Evolutionary conservation across 2,329 filamentous ascomycete species (phyloP).

Genomic region (Paraphoma chrysanthemicola): DNA sequence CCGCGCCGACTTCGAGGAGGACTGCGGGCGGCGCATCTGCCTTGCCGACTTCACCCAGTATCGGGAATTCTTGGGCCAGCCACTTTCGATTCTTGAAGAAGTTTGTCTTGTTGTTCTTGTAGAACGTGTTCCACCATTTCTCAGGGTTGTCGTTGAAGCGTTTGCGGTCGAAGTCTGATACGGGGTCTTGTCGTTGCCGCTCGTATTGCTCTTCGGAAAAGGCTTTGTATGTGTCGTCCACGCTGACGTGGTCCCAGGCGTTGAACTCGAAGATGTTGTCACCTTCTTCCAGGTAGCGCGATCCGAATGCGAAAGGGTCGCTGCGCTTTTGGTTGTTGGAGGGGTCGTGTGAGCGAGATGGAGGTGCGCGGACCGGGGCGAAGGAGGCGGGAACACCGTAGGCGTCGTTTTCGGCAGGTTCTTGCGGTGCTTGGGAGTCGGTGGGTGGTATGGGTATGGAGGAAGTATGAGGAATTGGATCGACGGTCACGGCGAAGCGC

Average conservation of each 20-base stretch:
- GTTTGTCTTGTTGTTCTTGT: constrained; percentile 95
- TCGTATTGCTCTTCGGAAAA: constrained; percentile 85
- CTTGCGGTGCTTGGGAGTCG: neutral
- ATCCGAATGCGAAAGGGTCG: constrained; percentile 96
- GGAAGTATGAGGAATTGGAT: constrained; percentile 34
- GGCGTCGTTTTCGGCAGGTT: constrained; percentile 47
- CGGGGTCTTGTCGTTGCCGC: constrained; percentile 83
- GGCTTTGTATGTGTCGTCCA: constrained; percentile 84
- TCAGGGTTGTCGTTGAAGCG: constrained; percentile 90
- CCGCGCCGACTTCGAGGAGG: constrained; percentile 90
- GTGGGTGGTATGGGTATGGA: constrained; percentile 22
- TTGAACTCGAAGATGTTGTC: constrained; percentile 98
- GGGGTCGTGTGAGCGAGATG: constrained; percentile 73
- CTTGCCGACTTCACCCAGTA: constrained; percentile 77
- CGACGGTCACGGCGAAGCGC: constrained; percentile 56
- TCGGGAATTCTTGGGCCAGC: constrained; percentile 93
- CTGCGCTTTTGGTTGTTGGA: constrained; percentile 81
- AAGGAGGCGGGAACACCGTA: constrained; percentile 59
- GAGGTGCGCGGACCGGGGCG: constrained; percentile 53
- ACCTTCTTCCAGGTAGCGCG: constrained; percentile 79
- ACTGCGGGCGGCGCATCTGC: constrained; percentile 72
- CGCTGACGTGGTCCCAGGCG: constrained; percentile 97
- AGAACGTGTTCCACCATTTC: constrained; percentile 98
- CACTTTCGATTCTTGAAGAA: constrained; percentile 99
- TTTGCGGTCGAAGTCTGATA: constrained; percentile 90